These are phyloP conservation scores for Solanum bulbocastanum DNA, from an alignment of 257 asterid species.

Conservation along the genomic window DNA sequence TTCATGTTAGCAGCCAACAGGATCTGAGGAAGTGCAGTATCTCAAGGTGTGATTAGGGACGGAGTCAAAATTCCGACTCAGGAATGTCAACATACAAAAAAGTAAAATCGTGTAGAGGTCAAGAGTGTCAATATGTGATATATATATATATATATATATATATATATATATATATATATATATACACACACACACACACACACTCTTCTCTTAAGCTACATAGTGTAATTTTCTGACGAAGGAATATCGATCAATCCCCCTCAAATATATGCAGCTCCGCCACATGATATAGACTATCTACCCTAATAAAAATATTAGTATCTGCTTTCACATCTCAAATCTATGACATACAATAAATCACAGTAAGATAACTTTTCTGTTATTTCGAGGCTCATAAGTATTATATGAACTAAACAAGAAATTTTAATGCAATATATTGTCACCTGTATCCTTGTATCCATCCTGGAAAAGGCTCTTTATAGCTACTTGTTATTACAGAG, in stretches of 20 bases:
- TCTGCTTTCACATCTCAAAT: background rate
- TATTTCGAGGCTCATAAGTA: background rate
- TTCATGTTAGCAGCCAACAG: no score
- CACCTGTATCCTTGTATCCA: conserved; percentile 60
- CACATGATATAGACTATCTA: background rate
- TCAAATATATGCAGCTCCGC: background rate
- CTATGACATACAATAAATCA: no score
- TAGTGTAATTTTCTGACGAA: background rate
- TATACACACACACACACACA: no score
- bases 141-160: no score
- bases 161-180: no score
- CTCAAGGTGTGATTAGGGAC: background rate
- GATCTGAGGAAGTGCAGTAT: no score
- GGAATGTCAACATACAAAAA: no score
- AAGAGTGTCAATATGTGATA: no score
- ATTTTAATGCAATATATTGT: background rate
- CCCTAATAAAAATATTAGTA: background rate
- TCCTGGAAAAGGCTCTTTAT: conserved; percentile 35
- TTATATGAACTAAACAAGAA: background rate
- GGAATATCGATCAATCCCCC: background rate
- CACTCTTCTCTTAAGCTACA: no score
- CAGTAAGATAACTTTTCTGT: no score
- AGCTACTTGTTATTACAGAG: conserved; percentile 27
- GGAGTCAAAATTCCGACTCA: no score
- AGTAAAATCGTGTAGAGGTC: no score